Percentiles rank a stretch among this genome's conserved stretches.
phyloP scores from a whole-genome alignment of 371 early-diverging fungal genomes.

The Batkoa obscura region DNA sequence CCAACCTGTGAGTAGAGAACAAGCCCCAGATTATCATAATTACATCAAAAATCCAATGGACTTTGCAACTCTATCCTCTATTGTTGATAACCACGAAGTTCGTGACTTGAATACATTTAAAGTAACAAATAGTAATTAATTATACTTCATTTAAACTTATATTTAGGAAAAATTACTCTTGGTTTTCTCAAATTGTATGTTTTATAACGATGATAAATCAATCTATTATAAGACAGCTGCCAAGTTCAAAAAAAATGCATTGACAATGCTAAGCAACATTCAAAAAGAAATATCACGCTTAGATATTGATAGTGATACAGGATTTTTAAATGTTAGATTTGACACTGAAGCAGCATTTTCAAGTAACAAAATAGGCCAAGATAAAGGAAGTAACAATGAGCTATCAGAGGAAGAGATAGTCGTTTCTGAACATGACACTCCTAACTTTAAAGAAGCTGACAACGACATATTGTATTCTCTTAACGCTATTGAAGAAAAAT shows the following conservation, averaged over 20 bases:
- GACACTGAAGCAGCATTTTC: no score
- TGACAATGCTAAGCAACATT: no score
- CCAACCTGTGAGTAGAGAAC: constrained; percentile 43
- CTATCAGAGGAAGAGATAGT: no score
- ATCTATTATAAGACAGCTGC: constrained; percentile 46
- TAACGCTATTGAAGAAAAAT: no score
- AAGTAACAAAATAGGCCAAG: no score
- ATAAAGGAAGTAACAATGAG: no score
- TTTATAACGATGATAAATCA: constrained; percentile 56
- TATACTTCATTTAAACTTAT: constrained; percentile 2
- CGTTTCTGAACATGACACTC: no score
- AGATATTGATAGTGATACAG: no score
- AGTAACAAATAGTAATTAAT: background rate
- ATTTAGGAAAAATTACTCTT: constrained; percentile 38
- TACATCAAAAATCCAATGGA: constrained; percentile 37
- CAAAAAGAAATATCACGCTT: no score
- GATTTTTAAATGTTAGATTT: no score
- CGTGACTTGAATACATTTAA: background rate
- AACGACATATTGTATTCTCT: no score
- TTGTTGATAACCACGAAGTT: constrained; percentile 18
- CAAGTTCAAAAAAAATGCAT: constrained; percentile 18
- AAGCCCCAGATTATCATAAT: constrained; percentile 58
- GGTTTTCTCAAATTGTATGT: constrained; percentile 53
- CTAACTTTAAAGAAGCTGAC: no score
- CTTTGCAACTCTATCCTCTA: constrained; percentile 22